Conservation (phyloP, 352 stramenopile species). For the Aphanomyces cochlioides region DNA sequence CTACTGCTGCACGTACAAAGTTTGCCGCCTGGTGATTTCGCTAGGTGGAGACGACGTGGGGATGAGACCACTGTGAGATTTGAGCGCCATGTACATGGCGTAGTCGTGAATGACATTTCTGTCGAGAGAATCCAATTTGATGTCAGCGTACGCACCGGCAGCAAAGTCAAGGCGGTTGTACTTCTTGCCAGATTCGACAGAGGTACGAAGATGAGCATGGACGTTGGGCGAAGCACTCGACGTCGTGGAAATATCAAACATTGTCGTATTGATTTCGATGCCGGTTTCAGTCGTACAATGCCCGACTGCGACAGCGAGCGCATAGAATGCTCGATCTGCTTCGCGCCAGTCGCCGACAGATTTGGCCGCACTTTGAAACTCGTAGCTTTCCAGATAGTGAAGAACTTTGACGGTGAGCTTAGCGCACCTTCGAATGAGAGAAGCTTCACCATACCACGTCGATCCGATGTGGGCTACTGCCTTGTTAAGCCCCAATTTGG, state of each 20-base stretch:
- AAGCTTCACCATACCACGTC: slow-evolving; percentile 20
- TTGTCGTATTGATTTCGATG: not conserved
- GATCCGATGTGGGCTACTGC: not conserved
- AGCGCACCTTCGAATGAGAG: slow-evolving; percentile 1
- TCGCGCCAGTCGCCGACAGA: not conserved
- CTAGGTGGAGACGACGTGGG: not conserved
- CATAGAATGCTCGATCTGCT: not conserved
- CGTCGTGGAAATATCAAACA: slow-evolving; percentile 5
- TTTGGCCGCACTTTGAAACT: not conserved
- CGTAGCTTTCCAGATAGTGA: not conserved
- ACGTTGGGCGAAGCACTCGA: not conserved
- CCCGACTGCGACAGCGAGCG: not conserved
- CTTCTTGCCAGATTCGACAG: too few relatives aligned
- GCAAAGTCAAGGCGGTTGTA: not conserved
- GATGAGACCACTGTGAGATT: not conserved
- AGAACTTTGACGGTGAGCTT: slow-evolving; percentile 2
- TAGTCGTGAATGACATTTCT: not conserved
- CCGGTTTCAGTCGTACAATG: not conserved
- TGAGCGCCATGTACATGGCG: not conserved
- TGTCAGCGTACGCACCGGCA: not conserved
- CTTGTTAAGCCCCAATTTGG: slow-evolving; percentile 5
- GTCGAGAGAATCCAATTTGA: not conserved
- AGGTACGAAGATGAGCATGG: not conserved
- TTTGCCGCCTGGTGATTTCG: not conserved
- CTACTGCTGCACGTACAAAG: slow-evolving; percentile 10